Conservation (phyloP, 257 asterid genomes). For the Paraleonurus japonicus region DNA sequence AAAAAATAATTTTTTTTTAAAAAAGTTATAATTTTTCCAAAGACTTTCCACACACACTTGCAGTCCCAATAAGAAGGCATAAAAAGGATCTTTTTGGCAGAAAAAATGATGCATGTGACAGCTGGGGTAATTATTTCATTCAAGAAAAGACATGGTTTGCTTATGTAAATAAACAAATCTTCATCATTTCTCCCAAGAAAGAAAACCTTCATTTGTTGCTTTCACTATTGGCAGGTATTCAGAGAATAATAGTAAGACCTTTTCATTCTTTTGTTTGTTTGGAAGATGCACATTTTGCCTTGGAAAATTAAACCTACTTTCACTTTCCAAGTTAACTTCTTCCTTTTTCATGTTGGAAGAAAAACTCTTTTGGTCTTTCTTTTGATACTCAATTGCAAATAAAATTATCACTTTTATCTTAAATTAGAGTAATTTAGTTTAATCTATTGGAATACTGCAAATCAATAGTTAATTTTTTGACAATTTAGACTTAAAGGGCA, state of each 20-base stretch:
- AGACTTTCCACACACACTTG: slow-evolving; percentile 2
- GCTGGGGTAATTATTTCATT: slow-evolving; percentile 35
- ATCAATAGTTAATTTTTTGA: no score
- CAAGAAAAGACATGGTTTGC: slow-evolving; percentile 28
- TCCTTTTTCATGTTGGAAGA: not conserved
- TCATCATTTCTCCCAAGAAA: slow-evolving; percentile 39
- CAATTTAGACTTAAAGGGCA: no score
- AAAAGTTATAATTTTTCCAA: not conserved
- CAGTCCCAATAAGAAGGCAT: slow-evolving; percentile 18
- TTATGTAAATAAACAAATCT: slow-evolving; percentile 15
- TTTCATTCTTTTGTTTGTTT: slow-evolving; percentile 27
- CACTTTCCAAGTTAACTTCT: slow-evolving; percentile 18
- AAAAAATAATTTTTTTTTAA: not conserved
- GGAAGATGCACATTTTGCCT: slow-evolving; percentile 6
- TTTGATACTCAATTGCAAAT: no score
- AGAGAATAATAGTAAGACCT: slow-evolving; percentile 27
- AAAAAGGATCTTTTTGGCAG: slow-evolving; percentile 12
- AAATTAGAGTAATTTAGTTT: no score
- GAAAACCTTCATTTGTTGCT: slow-evolving; percentile 38
- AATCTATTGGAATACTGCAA: no score
- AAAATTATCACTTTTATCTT: no score
- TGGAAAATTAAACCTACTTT: slow-evolving; percentile 36
- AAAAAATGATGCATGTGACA: slow-evolving; percentile 37
- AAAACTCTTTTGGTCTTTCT: not conserved
- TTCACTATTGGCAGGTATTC: slow-evolving; percentile 18